Evolutionary conservation across 179 eudicot species (phyloP), one percentile per base, ranked within the genome.

Genomic region (Silene noctiflora): DNA sequence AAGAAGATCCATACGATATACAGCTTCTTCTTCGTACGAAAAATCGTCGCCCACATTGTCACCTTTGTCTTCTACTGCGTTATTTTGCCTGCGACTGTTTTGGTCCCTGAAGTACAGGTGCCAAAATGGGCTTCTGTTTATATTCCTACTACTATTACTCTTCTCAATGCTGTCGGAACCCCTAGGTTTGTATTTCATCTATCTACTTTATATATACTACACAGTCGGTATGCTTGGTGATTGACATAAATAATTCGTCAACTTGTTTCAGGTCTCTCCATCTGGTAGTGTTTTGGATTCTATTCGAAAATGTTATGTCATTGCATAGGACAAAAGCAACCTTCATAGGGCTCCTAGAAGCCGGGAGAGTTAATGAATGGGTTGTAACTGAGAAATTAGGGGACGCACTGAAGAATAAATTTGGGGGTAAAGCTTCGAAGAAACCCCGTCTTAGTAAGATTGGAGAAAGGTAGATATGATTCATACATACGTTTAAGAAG

Each of bases 121-220:
- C 96, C 97, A 2, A 92, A 78, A 62, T 92, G 97, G 97, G 97
- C 89, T 24, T 88, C 97, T n/a, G 83, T 92, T 7, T 91, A 92
- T 67, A 89, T 92, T 81, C 97, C 96, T 65, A 82, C 84, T 4
- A 77, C 71, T 29, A 88, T 92, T 69, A 91, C 96, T 66, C 80
- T 88, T 46, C 96, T 92, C 51, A 92, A 91, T 27, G 89, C 97
- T 17, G 91, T 89, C 14, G 96, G 96, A 25, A 92, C 97, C 51
- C 97, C 93, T 65, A 89, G 97, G 94, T 89, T 46, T 25, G 8
- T 6, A 4, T 25, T 14, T 64, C 39, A 13, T 64, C 68, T 25
- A 27, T n/a, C n/a, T n/a, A n/a, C n/a, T n/a, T n/a, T n/a, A n/a
- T n/a, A n/a, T n/a, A n/a, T 62, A 42, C 46, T 11, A 42, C 46